These are phyloP conservation scores for Jasminum sambac DNA, from an alignment of 257 asterid genomes.

Conservation along the genomic window DNA sequence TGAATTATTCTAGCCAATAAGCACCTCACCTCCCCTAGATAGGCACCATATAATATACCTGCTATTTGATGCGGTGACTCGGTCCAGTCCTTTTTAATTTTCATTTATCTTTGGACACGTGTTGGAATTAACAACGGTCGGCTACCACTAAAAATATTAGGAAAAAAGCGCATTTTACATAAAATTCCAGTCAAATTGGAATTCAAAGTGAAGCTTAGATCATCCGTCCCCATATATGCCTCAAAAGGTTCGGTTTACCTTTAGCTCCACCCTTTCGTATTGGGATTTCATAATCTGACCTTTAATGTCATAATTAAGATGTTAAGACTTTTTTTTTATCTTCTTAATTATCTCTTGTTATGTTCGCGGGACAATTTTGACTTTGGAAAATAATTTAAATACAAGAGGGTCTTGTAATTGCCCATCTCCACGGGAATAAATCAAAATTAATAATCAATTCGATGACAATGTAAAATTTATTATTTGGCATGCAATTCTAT, in stretches of 20 bases:
- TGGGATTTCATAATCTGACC: constrained; percentile 26
- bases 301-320: constrained; percentile 9
- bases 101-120: constrained; percentile 18
- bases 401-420: no score
- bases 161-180: not conserved
- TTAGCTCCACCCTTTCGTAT: constrained; percentile 19
- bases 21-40: not conserved
- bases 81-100: constrained; percentile 9
- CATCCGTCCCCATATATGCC: constrained; percentile 34
- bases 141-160: not conserved
- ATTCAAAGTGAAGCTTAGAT: constrained; percentile 13
- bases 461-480: no score
- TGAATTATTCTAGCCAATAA: not conserved
- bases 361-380: constrained; percentile 20
- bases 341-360: constrained; percentile 22
- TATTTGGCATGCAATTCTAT: no score
- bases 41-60: not conserved
- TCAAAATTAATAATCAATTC: no score
- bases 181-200: constrained; percentile 27
- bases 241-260: constrained; percentile 7
- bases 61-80: constrained; percentile 32
- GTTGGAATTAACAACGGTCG: not conserved
- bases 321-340: not conserved
- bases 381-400: constrained; percentile 13
- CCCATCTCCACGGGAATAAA: no score